Percentiles rank a stretch among this genome's conserved stretches.
Evolutionary conservation across 345 rosid species (phyloP).

Genomic region (sweet orange (Citrus sinensis)): DVS_A1.0 CM039165.1:13321001-13321500

Average conservation of each 20-base stretch:
- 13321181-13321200: not conserved
- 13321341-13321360: not conserved
- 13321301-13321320: not conserved
- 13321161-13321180: not conserved
- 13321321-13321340: not conserved
- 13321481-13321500: no score
- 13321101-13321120: constrained; percentile 39
- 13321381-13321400: not conserved
- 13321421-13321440: not conserved
- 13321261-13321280: not conserved
- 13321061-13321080: constrained; percentile 44
- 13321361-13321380: not conserved
- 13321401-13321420: no score
- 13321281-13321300: not conserved
- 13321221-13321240: not conserved
- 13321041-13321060: not conserved
- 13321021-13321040: not conserved
- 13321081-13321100: constrained; percentile 41
- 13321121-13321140: constrained; percentile 37
- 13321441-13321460: not conserved
- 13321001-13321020: not conserved
- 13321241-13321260: not conserved
- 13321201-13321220: not conserved
- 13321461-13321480: not conserved
- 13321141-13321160: not conserved